Conservation (phyloP, 2,329 filamentous ascomycete genomes). For the Fusarium solani-melongenae region DNA sequence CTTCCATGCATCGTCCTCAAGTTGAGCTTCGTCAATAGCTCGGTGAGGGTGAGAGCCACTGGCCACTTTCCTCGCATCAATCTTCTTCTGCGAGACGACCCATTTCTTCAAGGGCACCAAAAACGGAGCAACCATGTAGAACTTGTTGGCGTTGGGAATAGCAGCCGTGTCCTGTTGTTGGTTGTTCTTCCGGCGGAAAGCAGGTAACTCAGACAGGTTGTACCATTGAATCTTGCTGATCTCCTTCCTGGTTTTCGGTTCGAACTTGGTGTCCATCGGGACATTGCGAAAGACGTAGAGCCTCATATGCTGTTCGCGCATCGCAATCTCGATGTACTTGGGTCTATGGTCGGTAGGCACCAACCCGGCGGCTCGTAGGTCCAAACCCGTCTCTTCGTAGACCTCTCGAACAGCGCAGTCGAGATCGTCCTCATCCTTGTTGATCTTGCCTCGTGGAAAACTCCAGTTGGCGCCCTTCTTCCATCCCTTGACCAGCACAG, state of each 20-base stretch:
- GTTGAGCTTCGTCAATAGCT: conserved; percentile 64
- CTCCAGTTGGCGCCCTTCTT: conserved; percentile 98
- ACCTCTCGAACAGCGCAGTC: conserved; percentile 95
- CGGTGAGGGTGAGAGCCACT: conserved; percentile 55
- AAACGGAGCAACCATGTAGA: conserved; percentile 98
- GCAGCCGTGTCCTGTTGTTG: conserved; percentile 66
- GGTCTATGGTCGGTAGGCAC: conserved; percentile 77
- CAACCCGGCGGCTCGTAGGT: conserved; percentile 80
- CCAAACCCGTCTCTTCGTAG: conserved; percentile 94
- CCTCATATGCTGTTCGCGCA: conserved; percentile 92
- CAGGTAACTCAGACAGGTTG: conserved; percentile 86
- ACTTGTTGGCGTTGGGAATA: conserved; percentile 79
- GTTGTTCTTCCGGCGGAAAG: conserved; percentile 76
- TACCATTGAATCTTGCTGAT: conserved; percentile 99
- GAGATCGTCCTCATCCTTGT: conserved; percentile 93
- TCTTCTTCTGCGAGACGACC: conserved; percentile 85
- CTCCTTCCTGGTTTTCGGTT: conserved; percentile 92
- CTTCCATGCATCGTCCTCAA: conserved; percentile 70
- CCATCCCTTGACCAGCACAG: conserved; percentile 95
- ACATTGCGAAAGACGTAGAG: conserved; percentile 93
- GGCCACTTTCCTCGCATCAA: conserved; percentile 64
- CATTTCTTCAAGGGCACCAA: conserved; percentile 87
- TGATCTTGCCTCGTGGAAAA: conserved; percentile 97
- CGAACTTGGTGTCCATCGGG: conserved; percentile 86
- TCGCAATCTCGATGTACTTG: conserved; percentile 88